phyloP scores from a whole-genome alignment of 1,284 basidiomycete genomes.

The Trametes sp. region DNA sequence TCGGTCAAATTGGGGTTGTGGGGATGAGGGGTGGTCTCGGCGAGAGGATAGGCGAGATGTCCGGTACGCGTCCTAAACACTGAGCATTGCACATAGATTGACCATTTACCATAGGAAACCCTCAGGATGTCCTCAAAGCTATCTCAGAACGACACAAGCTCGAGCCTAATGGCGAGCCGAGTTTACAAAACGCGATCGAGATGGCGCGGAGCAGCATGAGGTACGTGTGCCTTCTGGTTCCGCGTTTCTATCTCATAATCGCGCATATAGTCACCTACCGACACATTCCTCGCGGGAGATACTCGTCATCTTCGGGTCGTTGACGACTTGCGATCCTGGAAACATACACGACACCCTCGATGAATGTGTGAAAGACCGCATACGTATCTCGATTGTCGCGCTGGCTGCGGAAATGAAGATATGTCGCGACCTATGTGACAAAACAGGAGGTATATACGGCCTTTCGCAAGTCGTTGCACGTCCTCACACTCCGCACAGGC shows the following conservation, averaged over 20 bases:
- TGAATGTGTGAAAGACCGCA: constrained; percentile 80
- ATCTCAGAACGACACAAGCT: constrained; percentile 89
- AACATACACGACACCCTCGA: constrained; percentile 95
- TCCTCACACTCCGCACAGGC: constrained; percentile 53
- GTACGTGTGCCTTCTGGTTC: constrained; percentile 50
- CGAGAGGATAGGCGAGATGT: constrained; percentile 88
- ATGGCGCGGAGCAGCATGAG: constrained; percentile 94
- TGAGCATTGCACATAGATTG: constrained; percentile 1
- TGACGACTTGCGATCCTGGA: constrained; percentile 97
- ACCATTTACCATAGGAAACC: constrained; percentile 78
- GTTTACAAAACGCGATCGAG: constrained; percentile 95
- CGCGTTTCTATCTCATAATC: constrained; percentile 3
- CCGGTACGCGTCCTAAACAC: constrained; percentile 60
- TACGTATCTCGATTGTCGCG: constrained; percentile 92
- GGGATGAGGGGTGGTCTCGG: constrained; percentile 90
- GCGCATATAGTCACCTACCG: constrained; percentile 82
- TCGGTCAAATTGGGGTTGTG: constrained; percentile 96
- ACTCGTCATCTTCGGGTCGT: constrained; percentile 90
- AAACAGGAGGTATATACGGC: constrained; percentile 77
- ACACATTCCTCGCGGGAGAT: constrained; percentile 96
- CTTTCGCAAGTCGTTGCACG: not conserved
- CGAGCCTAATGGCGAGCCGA: constrained; percentile 92
- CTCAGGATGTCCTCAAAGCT: constrained; percentile 89
- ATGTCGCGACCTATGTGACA: constrained; percentile 88
- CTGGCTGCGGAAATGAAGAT: constrained; percentile 98